Evolutionary conservation across 2,329 filamentous ascomycete genomes (phyloP).

Genomic region (Davidsoniella neocaledoniae): DNA sequence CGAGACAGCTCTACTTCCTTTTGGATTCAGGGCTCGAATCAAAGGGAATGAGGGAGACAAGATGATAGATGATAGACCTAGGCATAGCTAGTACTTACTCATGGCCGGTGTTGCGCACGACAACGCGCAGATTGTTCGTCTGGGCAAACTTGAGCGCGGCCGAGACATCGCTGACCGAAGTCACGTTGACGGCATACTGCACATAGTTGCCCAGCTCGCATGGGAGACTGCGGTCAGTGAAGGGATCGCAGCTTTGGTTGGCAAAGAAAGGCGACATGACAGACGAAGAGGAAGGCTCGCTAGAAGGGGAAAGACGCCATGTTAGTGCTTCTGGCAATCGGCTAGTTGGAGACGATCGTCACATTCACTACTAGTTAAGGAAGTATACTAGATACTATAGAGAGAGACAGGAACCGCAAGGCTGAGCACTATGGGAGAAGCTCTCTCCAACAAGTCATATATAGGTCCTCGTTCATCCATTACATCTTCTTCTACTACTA

Average conservation of each 20-base stretch:
- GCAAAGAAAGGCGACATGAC: conserved; percentile 24
- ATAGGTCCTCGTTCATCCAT: no score
- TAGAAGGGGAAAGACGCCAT: conserved; percentile 11
- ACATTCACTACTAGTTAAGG: not conserved
- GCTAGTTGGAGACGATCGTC: not conserved
- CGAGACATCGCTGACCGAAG: conserved; percentile 18
- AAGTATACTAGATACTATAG: no score
- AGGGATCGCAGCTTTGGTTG: conserved; percentile 24
- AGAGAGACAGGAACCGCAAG: no score
- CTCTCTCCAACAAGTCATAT: no score
- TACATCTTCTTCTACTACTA: not conserved
- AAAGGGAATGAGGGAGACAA: not conserved
- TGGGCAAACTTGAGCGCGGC: conserved; percentile 23
- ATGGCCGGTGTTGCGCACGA: conserved; percentile 21
- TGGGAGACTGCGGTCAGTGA: conserved; percentile 20
- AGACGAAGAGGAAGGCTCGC: conserved; percentile 23
- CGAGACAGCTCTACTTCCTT: no score
- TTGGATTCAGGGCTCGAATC: not conserved
- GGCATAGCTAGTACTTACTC: conserved; percentile 18
- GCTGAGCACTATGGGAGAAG: no score
- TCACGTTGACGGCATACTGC: conserved; percentile 23
- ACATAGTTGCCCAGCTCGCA: conserved; percentile 29
- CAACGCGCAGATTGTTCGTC: conserved; percentile 22
- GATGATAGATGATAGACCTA: not conserved
- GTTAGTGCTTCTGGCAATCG: not conserved